Evolutionary conservation across 2,329 filamentous ascomycete species (phyloP).

Genomic region (Pseudofabraea citricarpa): DNA sequence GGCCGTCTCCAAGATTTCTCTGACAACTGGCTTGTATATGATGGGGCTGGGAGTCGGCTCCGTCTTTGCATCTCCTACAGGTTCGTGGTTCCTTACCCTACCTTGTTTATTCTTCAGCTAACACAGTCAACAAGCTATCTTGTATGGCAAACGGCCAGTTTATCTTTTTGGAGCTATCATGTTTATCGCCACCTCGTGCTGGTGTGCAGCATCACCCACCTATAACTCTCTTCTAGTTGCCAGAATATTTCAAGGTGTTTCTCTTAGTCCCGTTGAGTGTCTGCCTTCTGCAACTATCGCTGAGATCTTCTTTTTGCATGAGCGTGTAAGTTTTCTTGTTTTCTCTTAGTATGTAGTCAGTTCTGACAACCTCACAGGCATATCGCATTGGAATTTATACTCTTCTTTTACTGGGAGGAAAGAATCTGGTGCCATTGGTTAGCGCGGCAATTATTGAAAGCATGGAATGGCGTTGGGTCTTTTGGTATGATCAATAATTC

Average conservation of each 20-base stretch:
- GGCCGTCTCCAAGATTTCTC: slow-evolving; percentile 65
- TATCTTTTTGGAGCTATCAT: slow-evolving; percentile 74
- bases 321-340: slow-evolving; percentile 48
- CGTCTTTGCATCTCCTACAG: slow-evolving; percentile 79
- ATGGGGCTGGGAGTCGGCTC: slow-evolving; percentile 83
- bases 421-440: slow-evolving; percentile 83
- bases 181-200: slow-evolving; percentile 73
- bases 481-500: slow-evolving; percentile 52
- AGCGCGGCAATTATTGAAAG: slow-evolving; percentile 79
- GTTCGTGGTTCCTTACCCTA: too few relatives aligned
- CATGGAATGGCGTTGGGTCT: slow-evolving; percentile 84
- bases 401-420: slow-evolving; percentile 79
- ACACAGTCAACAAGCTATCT: too few relatives aligned
- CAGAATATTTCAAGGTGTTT: slow-evolving; percentile 80
- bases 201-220: slow-evolving; percentile 80
- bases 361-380: slow-evolving; percentile 29
- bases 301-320: slow-evolving; percentile 94
- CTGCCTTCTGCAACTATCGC: slow-evolving; percentile 90
- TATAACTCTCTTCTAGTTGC: slow-evolving; percentile 77
- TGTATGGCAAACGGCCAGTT: slow-evolving; percentile 86
- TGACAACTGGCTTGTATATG: slow-evolving; percentile 93
- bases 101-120: too few relatives aligned
- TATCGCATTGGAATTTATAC: slow-evolving; percentile 94
- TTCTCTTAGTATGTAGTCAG: not conserved
- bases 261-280: slow-evolving; percentile 87